Base-by-base conservation (phyloP, 2,329 filamentous ascomycete species). In the Aspergillus chevalieri region DNA sequence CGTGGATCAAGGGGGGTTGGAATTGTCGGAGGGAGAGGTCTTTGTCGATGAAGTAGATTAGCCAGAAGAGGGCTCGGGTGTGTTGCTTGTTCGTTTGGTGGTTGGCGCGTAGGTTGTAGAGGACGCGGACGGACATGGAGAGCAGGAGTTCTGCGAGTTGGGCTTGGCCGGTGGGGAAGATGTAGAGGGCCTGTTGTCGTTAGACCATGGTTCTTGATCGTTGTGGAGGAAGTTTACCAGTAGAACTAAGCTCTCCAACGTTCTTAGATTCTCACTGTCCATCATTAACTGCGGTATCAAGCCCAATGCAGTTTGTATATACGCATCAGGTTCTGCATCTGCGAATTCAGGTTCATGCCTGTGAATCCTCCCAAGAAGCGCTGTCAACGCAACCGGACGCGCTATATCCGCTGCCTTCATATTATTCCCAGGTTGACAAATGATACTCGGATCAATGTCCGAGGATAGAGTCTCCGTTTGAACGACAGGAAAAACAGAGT, bases 31-130 rank as follows among this genome's bases (percentile, higher is more conserved):
- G 54, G 4, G 57, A 52, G 30, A 62, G 50, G 44, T 61, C 58
- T 33, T 57, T 61, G 30, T 62, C 60, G 10, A 57, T 47, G 8
- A 48, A 48, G 36, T 61, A 63, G 22, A 52, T 60, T 2, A 57
- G 44, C 60, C 60, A 63, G 49, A 63, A 63, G 6, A 62, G 26
- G 19, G 53, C 57, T 4, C 60, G 55, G 9, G 60, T 43, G 43
- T 63, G 60, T 33, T 50, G 49, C 4, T 30, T 30, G 4, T 3
- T 12, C 10, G 26, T 12, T 12, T 30, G 10, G 26, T 30, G 26
- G 26, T 30, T 30, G 5, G 46, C 60, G 4, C 55, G 59, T 1
- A 63, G 50, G 17, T 47, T 58, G 39, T 54, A 59, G 3, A 62
- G 41, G 7, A 59, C 51, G n/a, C 56, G 57, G 10, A 58, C 49